Percentiles rank a stretch among this genome's conserved stretches.
Conservation (phyloP, 176 grass and related monocot genomes). For the Triticum urartu region DNA sequence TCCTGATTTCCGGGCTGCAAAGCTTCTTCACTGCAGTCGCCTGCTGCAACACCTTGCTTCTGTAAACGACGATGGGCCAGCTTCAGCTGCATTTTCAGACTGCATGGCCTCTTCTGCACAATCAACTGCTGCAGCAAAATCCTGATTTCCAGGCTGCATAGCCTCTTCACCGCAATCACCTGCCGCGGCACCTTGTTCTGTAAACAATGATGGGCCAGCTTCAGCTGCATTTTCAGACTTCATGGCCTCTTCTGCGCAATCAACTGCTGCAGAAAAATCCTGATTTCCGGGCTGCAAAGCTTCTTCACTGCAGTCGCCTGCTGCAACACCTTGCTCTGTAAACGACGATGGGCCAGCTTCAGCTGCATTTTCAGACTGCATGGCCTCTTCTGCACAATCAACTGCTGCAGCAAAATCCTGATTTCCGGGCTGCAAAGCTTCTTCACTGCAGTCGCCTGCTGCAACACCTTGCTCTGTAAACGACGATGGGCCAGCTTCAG, state of each 20-base stretch:
- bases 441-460: neutral
- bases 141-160: neutral
- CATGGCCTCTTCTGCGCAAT: neutral
- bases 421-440: neutral
- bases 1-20: neutral
- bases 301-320: neutral
- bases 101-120: neutral
- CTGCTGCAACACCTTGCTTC: neutral
- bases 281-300: neutral
- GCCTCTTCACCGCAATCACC: neutral
- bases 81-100: neutral
- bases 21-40: neutral
- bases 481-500: neutral
- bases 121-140: neutral
- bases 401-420: neutral
- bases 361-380: neutral
- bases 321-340: neutral
- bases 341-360: neutral
- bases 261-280: neutral
- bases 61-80: neutral
- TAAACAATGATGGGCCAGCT: neutral
- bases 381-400: neutral
- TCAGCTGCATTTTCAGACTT: neutral
- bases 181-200: neutral
- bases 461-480: neutral